A percentile compares a stretch with the other conserved stretches of the same genome.
phyloP scores from a whole-genome alignment of 179 eudicot genomes.

The Spergularia azorica region DNA sequence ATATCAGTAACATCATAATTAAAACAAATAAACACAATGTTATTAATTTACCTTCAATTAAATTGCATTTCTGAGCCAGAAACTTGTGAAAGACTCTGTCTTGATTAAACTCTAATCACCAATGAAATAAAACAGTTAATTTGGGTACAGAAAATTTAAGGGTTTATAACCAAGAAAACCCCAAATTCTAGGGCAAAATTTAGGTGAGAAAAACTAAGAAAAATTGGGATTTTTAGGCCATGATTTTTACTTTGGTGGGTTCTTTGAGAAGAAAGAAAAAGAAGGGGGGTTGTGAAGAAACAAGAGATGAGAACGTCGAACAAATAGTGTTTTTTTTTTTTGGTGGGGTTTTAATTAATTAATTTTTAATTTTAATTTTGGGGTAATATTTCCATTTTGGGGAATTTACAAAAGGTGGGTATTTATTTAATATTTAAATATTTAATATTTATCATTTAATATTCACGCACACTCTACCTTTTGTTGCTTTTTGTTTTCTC shows the following conservation, averaged over 20 bases:
- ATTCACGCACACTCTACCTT: background rate
- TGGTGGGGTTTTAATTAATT: background rate
- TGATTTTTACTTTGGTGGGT: slow-evolving; percentile 2
- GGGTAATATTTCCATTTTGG: background rate
- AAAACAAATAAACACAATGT: slow-evolving; percentile 21
- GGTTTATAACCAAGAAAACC: slow-evolving; percentile 5
- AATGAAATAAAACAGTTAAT: slow-evolving; percentile 28
- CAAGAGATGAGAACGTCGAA: slow-evolving; percentile 27
- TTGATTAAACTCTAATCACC: slow-evolving; percentile 26
- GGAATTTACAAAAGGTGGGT: background rate
- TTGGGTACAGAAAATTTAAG: slow-evolving; percentile 16
- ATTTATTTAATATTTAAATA: too few species aligned
- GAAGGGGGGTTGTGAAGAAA: slow-evolving; percentile 11
- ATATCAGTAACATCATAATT: slow-evolving; percentile 3
- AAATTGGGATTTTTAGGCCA: slow-evolving; percentile 10
- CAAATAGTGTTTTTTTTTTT: slow-evolving; percentile 19
- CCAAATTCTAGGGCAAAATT: background rate
- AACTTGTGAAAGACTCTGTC: slow-evolving; percentile 11
- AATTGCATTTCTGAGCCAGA: slow-evolving; percentile 21
- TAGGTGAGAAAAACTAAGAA: background rate
- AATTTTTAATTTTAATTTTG: slow-evolving; percentile 27
- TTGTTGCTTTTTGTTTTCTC: background rate
- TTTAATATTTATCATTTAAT: too few species aligned
- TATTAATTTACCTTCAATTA: slow-evolving; percentile 31
- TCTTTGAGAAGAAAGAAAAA: slow-evolving; percentile 12